Evolutionary conservation across 106 monocot species (phyloP), one percentile per base, ranked within the genome.

Genomic region (Cymbidium sinense): DNA sequence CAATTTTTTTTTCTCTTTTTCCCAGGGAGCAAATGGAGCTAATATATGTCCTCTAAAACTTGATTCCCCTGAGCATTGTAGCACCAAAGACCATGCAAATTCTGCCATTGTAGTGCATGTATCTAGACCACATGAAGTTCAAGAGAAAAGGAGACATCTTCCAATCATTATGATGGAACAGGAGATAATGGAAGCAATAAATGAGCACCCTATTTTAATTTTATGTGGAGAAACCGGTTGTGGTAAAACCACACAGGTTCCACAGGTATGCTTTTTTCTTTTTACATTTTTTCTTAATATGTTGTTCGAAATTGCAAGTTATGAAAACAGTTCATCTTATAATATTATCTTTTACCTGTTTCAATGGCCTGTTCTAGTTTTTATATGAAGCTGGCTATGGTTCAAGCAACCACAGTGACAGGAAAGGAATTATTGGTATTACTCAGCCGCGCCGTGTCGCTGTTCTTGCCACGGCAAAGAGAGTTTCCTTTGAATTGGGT

Each of bases 371-470:
- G 10, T 64, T 84, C 36, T 87, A 94, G 98, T 99, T 99, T 79
- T 85, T 95, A 76, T 99, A 93, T 91, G 99, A 99, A 91, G 90
- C 90, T 85, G 99, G 92, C 30, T 99, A 80, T 86, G 99, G 99
- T 9, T 87, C 94, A 61, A 85, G 78, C 43, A 27, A 58, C 55
- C 73, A 29, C 52, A 67, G 67, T 78, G 82, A 87, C 15, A 87
- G 86, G 76, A 92, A 81, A 82, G 99, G 95, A 70, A 86, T 86
- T 33, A 93, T 99, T 81, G 95, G 95, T 43, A 84, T 99, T 69
- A 99, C 99, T 29, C 95, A 95, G 80, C 99, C 99, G n/a, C n/a
- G n/a, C n/a, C 87, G 93, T 80, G 99, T 99, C 78, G 95, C 92
- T 73, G 95, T 95, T 78, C 92, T 95, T 81, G 90, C 99, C 50